Percentiles rank a stretch among this genome's conserved stretches.
These are phyloP conservation scores for Kwoniella shivajii DNA, from an alignment of 1,284 basidiomycete species.

Conservation along the genomic window DNA sequence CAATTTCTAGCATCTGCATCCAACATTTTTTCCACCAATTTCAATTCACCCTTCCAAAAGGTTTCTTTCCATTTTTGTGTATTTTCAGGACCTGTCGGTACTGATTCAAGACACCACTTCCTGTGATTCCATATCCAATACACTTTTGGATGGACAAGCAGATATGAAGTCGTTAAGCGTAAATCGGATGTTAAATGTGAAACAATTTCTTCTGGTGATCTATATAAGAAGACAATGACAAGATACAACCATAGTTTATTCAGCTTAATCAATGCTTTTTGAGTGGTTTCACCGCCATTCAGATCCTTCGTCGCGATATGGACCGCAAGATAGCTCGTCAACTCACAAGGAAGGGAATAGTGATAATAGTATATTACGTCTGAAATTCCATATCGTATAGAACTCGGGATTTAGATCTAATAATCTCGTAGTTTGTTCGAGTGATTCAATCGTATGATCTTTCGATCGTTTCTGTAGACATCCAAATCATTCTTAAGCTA, in stretches of 20 bases:
- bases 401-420: slow-evolving; percentile 83
- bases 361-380: slow-evolving; percentile 73
- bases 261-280: too few relatives aligned
- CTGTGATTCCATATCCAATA: slow-evolving; percentile 98
- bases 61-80: slow-evolving; percentile 67
- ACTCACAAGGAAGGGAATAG: slow-evolving; percentile 69
- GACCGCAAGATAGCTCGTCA: neutral
- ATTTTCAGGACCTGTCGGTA: slow-evolving; percentile 67
- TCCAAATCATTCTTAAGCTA: neutral
- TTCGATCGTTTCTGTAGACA: slow-evolving; percentile 64
- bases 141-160: slow-evolving; percentile 84
- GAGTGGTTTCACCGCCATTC: too few relatives aligned
- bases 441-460: slow-evolving; percentile 69
- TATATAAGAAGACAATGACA: too few relatives aligned
- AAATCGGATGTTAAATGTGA: slow-evolving; percentile 70
- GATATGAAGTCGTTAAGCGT: slow-evolving; percentile 73
- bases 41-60: slow-evolving; percentile 80
- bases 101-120: slow-evolving; percentile 83
- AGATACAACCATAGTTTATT: too few relatives aligned
- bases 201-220: slow-evolving; percentile 66
- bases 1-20: slow-evolving; percentile 87
- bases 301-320: neutral
- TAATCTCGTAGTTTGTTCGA: slow-evolving; percentile 72
- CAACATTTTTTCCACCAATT: slow-evolving; percentile 84
- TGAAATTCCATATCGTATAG: slow-evolving; percentile 92